These are phyloP conservation scores for Fusarium protoensiforme DNA, from an alignment of 2,329 filamentous ascomycete genomes.

Conservation along the genomic window DNA sequence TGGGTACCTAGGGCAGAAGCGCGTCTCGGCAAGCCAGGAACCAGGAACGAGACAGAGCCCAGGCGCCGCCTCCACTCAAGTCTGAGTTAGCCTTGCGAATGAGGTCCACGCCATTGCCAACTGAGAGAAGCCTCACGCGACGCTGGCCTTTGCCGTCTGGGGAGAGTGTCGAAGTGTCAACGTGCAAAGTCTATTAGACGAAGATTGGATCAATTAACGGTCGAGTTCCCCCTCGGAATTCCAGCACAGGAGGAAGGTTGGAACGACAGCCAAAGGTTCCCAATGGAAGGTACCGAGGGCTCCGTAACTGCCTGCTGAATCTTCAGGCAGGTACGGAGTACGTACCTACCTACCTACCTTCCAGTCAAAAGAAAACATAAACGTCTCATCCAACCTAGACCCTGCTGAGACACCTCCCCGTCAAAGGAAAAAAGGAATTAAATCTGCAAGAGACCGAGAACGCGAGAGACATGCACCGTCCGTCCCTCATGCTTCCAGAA, in stretches of 20 bases:
- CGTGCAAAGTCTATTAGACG: not conserved
- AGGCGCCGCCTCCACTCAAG: slow-evolving; percentile 10
- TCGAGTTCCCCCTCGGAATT: not conserved
- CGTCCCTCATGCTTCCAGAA: slow-evolving; percentile 28
- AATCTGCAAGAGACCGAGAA: not conserved
- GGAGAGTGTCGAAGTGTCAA: not conserved
- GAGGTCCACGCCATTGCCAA: slow-evolving; percentile 26
- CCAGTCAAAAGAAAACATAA: not conserved
- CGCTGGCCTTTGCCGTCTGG: not conserved
- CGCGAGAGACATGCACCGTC: not conserved
- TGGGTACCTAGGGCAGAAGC: slow-evolving; percentile 20
- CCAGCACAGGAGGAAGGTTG: not conserved
- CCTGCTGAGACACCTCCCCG: not conserved
- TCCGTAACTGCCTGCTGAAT: not conserved
- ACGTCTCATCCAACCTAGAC: not conserved
- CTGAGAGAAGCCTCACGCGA: not conserved
- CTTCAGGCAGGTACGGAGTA: not conserved
- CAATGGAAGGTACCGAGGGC: not conserved
- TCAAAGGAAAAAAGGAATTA: not conserved
- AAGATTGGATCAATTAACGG: not conserved
- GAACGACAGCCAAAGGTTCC: not conserved
- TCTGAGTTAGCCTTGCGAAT: slow-evolving; percentile 19
- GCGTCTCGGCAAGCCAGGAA: slow-evolving; percentile 19
- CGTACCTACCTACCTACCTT: not conserved
- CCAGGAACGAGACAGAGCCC: slow-evolving; percentile 12